Conservation (phyloP, 2,329 filamentous ascomycete species). For the Trichoderma sp. region DNA sequence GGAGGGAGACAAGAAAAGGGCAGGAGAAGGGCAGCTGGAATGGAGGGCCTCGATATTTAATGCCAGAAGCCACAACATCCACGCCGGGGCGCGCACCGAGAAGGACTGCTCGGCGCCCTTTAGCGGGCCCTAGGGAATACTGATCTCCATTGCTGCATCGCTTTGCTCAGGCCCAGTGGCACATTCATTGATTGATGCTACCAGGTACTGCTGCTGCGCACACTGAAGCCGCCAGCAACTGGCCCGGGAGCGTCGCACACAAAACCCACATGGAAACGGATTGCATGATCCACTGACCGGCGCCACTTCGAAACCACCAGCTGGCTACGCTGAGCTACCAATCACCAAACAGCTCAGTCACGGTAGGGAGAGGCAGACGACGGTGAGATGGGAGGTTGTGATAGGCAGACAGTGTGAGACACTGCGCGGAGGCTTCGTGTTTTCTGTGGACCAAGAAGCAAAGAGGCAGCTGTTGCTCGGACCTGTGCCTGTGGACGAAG, state of each 20-base stretch:
- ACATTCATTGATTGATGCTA: background rate
- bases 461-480: background rate
- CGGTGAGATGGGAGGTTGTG: conserved; percentile 14
- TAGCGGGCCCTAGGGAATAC: background rate
- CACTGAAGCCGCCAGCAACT: background rate
- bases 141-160: background rate
- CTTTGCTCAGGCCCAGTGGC: background rate
- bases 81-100: background rate
- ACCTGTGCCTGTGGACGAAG: background rate
- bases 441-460: background rate
- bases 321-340: background rate
- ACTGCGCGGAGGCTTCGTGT: conserved; percentile 6
- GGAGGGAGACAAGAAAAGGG: conserved; percentile 9
- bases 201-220: background rate
- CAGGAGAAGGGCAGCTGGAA: conserved; percentile 21
- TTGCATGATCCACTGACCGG: conserved; percentile 9
- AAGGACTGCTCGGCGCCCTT: background rate
- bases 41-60: conserved; percentile 17
- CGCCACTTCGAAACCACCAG: conserved; percentile 17
- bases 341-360: background rate
- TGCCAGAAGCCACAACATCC: background rate
- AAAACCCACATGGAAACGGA: conserved; percentile 10
- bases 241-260: conserved; percentile 19
- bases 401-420: conserved; percentile 22
- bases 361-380: background rate